phyloP scores from a whole-genome alignment of 2,329 filamentous ascomycete genomes.

The Coleophoma crateriformis region DNA sequence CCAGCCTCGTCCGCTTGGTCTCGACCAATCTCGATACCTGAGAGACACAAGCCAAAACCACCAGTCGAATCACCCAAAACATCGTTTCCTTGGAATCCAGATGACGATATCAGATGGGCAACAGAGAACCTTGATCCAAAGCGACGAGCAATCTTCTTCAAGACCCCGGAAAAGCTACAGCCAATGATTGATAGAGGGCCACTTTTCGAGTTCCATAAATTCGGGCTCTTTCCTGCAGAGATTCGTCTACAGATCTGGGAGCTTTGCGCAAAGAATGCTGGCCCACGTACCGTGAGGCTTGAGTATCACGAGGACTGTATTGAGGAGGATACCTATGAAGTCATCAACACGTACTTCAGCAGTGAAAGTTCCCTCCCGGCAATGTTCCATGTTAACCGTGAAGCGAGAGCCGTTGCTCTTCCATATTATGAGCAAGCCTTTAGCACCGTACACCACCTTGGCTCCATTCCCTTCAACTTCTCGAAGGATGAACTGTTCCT shows the following conservation, averaged over 20 bases:
- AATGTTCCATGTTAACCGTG: not conserved
- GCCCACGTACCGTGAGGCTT: not conserved
- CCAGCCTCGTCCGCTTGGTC: not conserved
- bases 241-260: not conserved
- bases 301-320: not conserved
- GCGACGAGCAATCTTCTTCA: not conserved
- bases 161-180: not conserved
- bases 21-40: not conserved
- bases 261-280: not conserved
- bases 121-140: not conserved
- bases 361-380: not conserved
- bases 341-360: not conserved
- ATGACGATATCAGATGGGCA: not conserved
- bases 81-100: not conserved
- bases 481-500: slow-evolving; percentile 9
- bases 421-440: not conserved
- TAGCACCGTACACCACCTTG: not conserved
- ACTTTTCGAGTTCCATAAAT: not conserved
- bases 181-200: not conserved
- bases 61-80: not conserved
- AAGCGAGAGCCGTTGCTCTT: not conserved
- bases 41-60: not conserved
- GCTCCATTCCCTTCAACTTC: slow-evolving; percentile 7
- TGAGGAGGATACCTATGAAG: not conserved
- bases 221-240: not conserved